phyloP scores from a whole-genome alignment of 257 asterid genomes.

The Solanum virginianum region DNA sequence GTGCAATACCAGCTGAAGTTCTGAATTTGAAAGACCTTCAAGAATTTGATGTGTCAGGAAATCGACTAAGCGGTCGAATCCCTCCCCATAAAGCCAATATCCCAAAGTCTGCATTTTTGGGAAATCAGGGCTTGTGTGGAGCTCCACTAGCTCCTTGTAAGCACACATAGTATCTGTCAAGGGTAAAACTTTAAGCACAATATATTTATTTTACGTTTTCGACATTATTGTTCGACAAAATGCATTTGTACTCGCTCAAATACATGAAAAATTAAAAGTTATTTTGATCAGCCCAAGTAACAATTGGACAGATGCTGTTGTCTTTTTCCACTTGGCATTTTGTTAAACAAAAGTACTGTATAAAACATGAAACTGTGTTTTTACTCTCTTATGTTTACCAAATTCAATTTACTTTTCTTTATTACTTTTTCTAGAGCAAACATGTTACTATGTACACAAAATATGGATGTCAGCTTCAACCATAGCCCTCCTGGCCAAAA shows the following conservation, averaged over 20 bases:
- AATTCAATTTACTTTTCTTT: neutral
- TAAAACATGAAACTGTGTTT: neutral
- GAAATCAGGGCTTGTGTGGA: slow-evolving; percentile 64
- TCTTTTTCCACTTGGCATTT: neutral
- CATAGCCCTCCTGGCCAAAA: neutral
- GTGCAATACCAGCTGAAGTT: slow-evolving; percentile 36
- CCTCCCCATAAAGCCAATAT: slow-evolving; percentile 35
- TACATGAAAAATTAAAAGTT: neutral
- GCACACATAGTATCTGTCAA: neutral
- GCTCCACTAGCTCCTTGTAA: slow-evolving; percentile 60
- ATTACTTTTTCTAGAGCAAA: neutral
- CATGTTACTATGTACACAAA: neutral
- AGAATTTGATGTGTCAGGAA: slow-evolving; percentile 36
- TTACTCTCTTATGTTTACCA: neutral
- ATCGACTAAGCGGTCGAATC: slow-evolving; percentile 40
- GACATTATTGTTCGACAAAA: neutral
- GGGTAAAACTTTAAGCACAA: neutral
- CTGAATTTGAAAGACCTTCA: slow-evolving; percentile 31
- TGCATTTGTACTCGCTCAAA: neutral
- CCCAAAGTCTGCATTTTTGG: slow-evolving; percentile 30
- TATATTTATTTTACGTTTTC: neutral
- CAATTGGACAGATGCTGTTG: neutral
- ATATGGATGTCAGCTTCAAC: neutral
- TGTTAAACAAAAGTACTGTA: neutral
- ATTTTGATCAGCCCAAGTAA: neutral